Evolutionary conservation across 2,329 filamentous ascomycete species (phyloP), one percentile per base, ranked within the genome.

Genomic region (Alternaria gaisen): DNA sequence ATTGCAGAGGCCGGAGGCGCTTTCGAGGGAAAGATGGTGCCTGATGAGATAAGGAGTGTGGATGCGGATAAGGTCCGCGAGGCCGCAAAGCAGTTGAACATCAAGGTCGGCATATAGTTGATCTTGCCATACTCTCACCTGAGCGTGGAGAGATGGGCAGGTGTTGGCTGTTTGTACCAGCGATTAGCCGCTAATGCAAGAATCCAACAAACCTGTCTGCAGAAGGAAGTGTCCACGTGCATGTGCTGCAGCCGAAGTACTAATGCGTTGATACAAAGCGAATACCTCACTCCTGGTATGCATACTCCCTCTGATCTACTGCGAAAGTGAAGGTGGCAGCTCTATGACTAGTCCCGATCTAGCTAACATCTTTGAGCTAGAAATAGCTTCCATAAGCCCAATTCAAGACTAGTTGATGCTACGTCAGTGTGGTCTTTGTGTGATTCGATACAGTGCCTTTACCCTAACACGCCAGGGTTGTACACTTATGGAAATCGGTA

Each of bases 21-120:
- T 16, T 69, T 58, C 22, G 59, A 66, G 16, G 67, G 65, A 7
- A 64, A 53, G 11, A 58, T 69, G 10, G 61, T 69, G 20, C 65
- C 65, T 28, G 65, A 69, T 43, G 54, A 65, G 34, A 36, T 32
- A 8, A 28, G 34, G 24, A 54, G 57, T 32, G 41, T 63, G 24
- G 46, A 56, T 34, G n/a, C 34, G 30, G 53, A 41, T 4, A 47
- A 50, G 53, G 16, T 42, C 24, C 43, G 53, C 26, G 32, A 41
- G 10, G 53, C 26, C 3, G 53, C 53, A 7, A 40, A 32, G 53
- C 24, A 38, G 43, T 18, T 56, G 43, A 42, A 32, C 5, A 18
- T 56, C 16, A 42, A 68, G 30, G 38, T 56, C 2, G 42, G 43
- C 18, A 16, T 41, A 20, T 56, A 72, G 16, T 16, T 36, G 5